Evolutionary conservation across 495 filamentous ascomycete genomes (phyloP), one percentile per base, ranked within the genome.

Genomic region (Monascus purpureus): DNA sequence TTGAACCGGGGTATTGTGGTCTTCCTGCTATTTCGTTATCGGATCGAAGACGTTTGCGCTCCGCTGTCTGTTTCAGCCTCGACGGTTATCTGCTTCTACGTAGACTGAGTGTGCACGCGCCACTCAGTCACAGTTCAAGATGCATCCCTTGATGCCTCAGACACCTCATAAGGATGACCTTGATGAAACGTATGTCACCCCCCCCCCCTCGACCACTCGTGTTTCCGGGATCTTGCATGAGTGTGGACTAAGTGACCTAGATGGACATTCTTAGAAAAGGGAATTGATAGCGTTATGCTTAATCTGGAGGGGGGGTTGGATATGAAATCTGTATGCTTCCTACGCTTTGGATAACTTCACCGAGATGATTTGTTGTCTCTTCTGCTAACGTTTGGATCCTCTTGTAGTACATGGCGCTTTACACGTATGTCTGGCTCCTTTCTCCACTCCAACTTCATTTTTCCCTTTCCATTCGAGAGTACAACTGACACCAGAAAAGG

Each of bases 251-350:
- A 55, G 29, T 31, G 40, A 17, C 23, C 28, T 37, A 90, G 84
- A 55, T 99, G 90, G 90, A 59, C 63, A 13, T 95, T 87, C 59
- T 56, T 99, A 33, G 82, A 96, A 57, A 60, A 61, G 20, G 87
- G 87, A 26, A 80, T 99, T 37, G 72, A 84, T 36, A 79, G 75
- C 49, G 92, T 99, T 42, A 99, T 99, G 90, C 70, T 67, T 37
- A 80, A 87, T 47, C 64, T 96, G 23, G 80, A 85, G 41, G 79
- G 82, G 31, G 90, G 90, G 20, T 76, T 99, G 54, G 87, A 99
- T 45, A 84, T 95, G 75, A 67, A 72, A 37, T 82, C 77, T 31
- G 82, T 88, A 67, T 46, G 80, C 12, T 17, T 25, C 27, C 7
- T n/a, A 15, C 33, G 14, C 5, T 8, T 7, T 2, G 6, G 24